Evolutionary conservation across 352 stramenopile genomes (phyloP), one percentile per base, ranked within the genome.

Genomic region (Phytopythium sindhum): DNA sequence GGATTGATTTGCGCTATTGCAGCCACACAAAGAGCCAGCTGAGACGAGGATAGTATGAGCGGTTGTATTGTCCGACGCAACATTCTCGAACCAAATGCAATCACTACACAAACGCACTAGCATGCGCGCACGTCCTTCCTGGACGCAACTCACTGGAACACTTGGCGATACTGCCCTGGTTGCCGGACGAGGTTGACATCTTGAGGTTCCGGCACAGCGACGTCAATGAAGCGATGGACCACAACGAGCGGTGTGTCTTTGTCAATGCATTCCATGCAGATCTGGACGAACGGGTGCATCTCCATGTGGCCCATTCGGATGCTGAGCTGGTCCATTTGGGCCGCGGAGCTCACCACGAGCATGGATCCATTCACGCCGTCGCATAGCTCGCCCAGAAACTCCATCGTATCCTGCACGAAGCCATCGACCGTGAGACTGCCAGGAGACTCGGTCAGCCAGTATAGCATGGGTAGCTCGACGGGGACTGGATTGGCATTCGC

Each of bases 251-350:
- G 21, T 6, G 29, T 59, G 29, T 42, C 33, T 42, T 42, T n/a
- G 12, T 45, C 33, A 21, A 59, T 6, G 15, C 29, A 28, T 2
- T 47, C 33, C 29, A 45, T 45, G 33, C 73, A 79, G 11, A 68
- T 66, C 60, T 81, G 71, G 29, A 81, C 64, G 65, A 77, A 79
- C 4, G 60, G 61, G 55, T 79, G 62, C 71, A 81, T 81, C 56
- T 79, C 71, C 35, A 81, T 66, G 31, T 81, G 73, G 1, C 71
- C 71, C 50, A 81, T 66, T 33, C 65, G 59, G 51, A 64, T 67
- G 8, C 60, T 69, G 31, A 81, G 59, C 17, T 72, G 65, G 57
- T 65, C 68, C 2, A 64, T 66, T 54, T 81, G 65, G 24, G 67
- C 59, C 31, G 65, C 45, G 9, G 70, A 75, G 41, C 69, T 71